These are phyloP conservation scores for Miscanthus lutarioriparius DNA, from an alignment of 176 grass and related monocot genomes.

Conservation along the genomic window DNA sequence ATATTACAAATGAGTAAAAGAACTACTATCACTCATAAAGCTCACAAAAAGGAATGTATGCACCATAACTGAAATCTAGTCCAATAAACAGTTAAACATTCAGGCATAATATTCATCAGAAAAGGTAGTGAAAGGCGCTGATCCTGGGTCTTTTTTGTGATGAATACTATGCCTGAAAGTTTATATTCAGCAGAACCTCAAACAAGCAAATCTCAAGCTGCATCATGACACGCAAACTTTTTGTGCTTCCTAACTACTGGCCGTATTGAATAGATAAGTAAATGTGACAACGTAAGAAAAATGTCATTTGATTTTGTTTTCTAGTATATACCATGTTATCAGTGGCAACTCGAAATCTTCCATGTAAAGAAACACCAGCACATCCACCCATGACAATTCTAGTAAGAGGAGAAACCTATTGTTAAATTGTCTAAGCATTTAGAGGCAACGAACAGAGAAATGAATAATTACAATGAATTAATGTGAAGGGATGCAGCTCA, in stretches of 20 bases:
- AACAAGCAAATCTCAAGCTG: conserved; percentile 3
- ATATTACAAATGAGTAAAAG: background rate
- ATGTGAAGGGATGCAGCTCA: conserved; percentile 30
- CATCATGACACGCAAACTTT: conserved; percentile 11
- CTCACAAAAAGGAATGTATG: background rate
- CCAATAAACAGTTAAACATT: background rate
- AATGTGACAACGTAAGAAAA: background rate
- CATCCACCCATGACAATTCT: conserved; percentile 92
- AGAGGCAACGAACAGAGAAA: background rate
- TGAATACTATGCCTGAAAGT: background rate
- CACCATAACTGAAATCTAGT: background rate
- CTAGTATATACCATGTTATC: conserved; percentile 73
- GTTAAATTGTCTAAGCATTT: conserved; percentile 12
- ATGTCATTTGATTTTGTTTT: background rate
- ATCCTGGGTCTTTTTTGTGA: background rate
- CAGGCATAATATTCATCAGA: no score
- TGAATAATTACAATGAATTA: conserved; percentile 25
- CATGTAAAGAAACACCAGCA: conserved; percentile 91
- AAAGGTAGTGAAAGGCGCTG: no score
- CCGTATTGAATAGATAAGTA: background rate
- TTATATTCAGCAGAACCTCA: background rate
- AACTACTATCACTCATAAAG: background rate
- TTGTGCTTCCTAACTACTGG: background rate
- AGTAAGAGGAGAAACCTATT: conserved; percentile 85
- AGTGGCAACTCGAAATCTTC: conserved; percentile 81